Base-by-base conservation (phyloP, 768 basidiomycete species). In the Hysterangium stoloniferum region DNA sequence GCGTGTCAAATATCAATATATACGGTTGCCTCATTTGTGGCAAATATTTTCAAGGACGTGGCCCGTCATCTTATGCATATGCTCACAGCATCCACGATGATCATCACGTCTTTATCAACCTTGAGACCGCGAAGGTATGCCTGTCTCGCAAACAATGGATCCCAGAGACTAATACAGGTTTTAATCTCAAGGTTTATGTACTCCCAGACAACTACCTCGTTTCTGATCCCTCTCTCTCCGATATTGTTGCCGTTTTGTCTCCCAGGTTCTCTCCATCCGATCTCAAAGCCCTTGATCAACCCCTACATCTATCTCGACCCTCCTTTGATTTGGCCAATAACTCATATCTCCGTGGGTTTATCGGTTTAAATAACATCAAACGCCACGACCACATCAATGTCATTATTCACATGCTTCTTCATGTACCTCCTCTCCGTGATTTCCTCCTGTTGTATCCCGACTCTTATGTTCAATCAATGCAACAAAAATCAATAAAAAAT, bases 11-110 rank as follows among this genome's bases (percentile, higher is more conserved):
- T 68, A 93, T 96, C 75, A 96, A 99, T 68, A 87, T 86, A 56
- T 99, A 99, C 62, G 92, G 90, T 29, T 99, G 96, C 64, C 79
- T 99, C 47, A 94, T 98, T 13, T 94, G 91, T 64, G 96, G 96
- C 49, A 98, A 96, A 71, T 99, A 97, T 66, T 98, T 96, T 63
- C 95, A 98, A 74, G 96, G 96, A 22, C 75, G 96, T 60, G 95
- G 96, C 31, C 83, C 85, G 56, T 89, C 77, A 38, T 92, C 92
- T 51, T 93, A 92, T 63, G 96, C 96, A 20, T 99, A 96, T 67
- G 80, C 92, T 13, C 96, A 99, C 68, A 87, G 93, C 40, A 94
- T 99, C 56, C 90, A 94, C 61, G 92, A 98, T 53, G 94, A 96
- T 66, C 94, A 99, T 63, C 93, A 98, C 61, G 96, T 98, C 51